Evolutionary conservation across 192 early-diverging fungal genomes (phyloP), one percentile per base, ranked within the genome.

Genomic region (Funneliformis geosporum): DNA sequence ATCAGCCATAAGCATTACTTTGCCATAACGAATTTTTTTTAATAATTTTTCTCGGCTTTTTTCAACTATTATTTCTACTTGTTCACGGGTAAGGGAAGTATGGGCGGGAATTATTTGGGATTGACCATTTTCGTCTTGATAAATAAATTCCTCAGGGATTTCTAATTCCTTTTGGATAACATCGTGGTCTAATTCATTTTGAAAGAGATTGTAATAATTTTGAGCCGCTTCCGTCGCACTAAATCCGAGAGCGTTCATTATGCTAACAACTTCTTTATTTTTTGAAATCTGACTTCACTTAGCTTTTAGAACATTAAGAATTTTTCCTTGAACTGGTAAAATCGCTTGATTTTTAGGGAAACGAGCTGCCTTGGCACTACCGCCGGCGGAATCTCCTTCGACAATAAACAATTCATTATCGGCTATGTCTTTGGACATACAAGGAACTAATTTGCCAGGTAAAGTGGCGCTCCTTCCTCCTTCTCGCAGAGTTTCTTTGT

Each of bases 291-390:
- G 38, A 28, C 16, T 38, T 43, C 46, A n/a, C 10, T 73, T 40
- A 5, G 70, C 70, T 38, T 73, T 73, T 73, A 43, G 16, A 0
- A 73, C 70, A n/a, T 73, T 73, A 73, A 73, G 44, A 73, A 73
- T 73, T 73, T 73, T 73, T 73, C 70, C 70, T 73, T 73, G 70
- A 0, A 73, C 70, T 21, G 70, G 70, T 44, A 73, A 73, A 73
- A 73, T 43, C 21, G 70, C 70, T 73, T 73, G 70, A 46, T 73
- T 73, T 47, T 46, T n/a, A 21, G 70, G 70, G n/a, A 43, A 33
- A 73, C 70, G 70, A 38, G 70, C 70, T 4, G 27, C 12, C 27
- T 73, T 73, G n/a, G 70, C 70, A 73, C 70, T 73, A 73, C 70
- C 70, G 5, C 70, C 70, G 5, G 70, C 70, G 5, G 70, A 73